phyloP scores from a whole-genome alignment of 129 eudicot genomes.

The Apium graveolens region DNA sequence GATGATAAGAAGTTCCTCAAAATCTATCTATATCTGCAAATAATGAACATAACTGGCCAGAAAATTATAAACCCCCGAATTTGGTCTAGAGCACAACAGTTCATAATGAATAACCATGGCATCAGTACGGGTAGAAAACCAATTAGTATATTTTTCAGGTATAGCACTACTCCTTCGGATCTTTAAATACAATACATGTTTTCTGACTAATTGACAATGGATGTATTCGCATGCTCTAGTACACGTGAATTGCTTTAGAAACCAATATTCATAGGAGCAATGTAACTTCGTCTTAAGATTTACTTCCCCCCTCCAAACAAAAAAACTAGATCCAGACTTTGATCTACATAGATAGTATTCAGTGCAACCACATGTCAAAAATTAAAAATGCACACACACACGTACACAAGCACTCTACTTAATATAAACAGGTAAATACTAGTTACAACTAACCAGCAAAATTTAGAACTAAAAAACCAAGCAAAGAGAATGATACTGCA shows the following conservation, averaged over 20 bases:
- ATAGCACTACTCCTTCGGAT: no score
- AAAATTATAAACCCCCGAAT: neutral
- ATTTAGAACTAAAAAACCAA: neutral
- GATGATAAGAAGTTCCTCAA: constrained; percentile 90
- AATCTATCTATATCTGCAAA: constrained; percentile 75
- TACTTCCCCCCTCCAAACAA: no score
- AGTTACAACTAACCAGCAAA: neutral
- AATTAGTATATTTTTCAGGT: no score
- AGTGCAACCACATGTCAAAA: neutral
- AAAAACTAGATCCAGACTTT: neutral
- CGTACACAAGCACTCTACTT: constrained; percentile 42
- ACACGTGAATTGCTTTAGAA: no score
- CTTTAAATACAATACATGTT: no score
- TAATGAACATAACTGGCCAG: neutral
- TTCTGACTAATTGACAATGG: no score
- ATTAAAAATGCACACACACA: neutral
- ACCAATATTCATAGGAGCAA: no score
- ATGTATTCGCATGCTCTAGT: no score
- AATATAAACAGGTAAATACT: neutral
- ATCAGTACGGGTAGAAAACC: neutral
- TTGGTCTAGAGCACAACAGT: neutral
- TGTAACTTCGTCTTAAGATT: no score
- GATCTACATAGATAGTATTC: neutral
- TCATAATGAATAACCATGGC: neutral
- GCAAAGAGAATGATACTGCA: neutral